Conservation (phyloP, 352 stramenopile genomes). For the Phytophthora megakarya region DNA sequence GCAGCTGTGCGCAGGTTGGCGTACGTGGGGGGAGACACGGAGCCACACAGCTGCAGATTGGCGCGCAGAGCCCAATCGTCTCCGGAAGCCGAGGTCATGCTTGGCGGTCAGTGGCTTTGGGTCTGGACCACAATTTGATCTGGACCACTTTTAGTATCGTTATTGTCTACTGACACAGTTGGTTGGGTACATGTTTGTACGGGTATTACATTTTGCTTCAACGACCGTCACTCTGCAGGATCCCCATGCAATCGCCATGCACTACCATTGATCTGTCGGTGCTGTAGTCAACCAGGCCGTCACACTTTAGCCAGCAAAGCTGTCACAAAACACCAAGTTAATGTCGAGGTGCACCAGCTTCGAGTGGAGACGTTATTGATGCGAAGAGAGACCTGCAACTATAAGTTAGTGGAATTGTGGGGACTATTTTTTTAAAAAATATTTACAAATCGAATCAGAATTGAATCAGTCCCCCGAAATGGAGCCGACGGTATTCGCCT, state of each 20-base stretch:
- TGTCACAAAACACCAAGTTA: too few relatives aligned
- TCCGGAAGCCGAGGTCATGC: conserved; percentile 10
- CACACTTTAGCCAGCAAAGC: too few relatives aligned
- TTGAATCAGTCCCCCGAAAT: conserved; percentile 23
- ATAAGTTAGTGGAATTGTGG: too few relatives aligned
- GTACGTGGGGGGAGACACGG: conserved; percentile 56
- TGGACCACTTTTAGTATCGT: too few relatives aligned
- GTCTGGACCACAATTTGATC: conserved; percentile 1
- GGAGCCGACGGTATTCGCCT: conserved; percentile 68
- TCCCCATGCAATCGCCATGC: too few relatives aligned
- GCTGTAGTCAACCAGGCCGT: too few relatives aligned
- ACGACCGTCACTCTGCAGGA: conserved; percentile 9
- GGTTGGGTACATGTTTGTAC: background rate
- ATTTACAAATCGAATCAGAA: conserved; percentile 19
- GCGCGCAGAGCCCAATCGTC: conserved; percentile 62
- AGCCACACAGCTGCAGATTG: conserved; percentile 68
- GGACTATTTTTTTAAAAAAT: too few relatives aligned
- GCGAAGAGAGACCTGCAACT: too few relatives aligned
- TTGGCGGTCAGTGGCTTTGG: conserved; percentile 2
- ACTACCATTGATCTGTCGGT: too few relatives aligned
- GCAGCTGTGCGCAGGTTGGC: conserved; percentile 54
- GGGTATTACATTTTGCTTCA: conserved; percentile 1
- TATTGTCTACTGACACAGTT: background rate
- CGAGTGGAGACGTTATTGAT: too few relatives aligned
- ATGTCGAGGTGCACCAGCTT: too few relatives aligned